phyloP scores from a whole-genome alignment of 2,329 filamentous ascomycete genomes.

The Fusarium virguliforme region DNA sequence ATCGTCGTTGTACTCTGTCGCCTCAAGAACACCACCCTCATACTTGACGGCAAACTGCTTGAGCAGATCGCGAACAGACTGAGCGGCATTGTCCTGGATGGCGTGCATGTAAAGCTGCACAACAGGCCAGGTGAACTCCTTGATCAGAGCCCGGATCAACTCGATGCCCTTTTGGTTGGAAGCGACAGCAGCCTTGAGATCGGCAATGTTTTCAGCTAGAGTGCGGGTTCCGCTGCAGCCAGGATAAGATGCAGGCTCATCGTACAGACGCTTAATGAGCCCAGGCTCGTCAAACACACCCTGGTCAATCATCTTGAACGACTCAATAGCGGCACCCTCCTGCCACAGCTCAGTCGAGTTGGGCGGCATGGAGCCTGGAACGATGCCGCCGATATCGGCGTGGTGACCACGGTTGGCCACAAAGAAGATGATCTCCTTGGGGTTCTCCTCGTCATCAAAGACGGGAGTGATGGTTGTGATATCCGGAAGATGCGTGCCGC shows the following conservation, averaged over 20 bases:
- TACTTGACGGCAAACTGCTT: slow-evolving; percentile 80
- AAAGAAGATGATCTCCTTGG: slow-evolving; percentile 54
- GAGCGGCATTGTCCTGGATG: slow-evolving; percentile 86
- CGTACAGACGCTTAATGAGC: slow-evolving; percentile 71
- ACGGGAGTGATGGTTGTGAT: slow-evolving; percentile 52
- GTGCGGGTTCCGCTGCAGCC: slow-evolving; percentile 74
- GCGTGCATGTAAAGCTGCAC: slow-evolving; percentile 89
- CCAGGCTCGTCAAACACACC: slow-evolving; percentile 62
- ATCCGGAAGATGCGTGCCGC: slow-evolving; percentile 50
- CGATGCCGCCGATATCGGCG: slow-evolving; percentile 69
- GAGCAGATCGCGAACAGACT: slow-evolving; percentile 80
- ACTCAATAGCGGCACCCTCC: slow-evolving; percentile 71
- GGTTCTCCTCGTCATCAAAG: slow-evolving; percentile 51
- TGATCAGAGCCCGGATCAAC: slow-evolving; percentile 80
- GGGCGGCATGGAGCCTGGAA: slow-evolving; percentile 83
- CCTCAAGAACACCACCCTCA: slow-evolving; percentile 78
- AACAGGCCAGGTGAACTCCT: slow-evolving; percentile 82
- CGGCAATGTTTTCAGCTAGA: slow-evolving; percentile 86
- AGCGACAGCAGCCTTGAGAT: slow-evolving; percentile 88
- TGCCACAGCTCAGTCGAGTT: slow-evolving; percentile 74
- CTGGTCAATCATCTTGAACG: slow-evolving; percentile 51
- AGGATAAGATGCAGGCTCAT: slow-evolving; percentile 43
- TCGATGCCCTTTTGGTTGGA: slow-evolving; percentile 89
- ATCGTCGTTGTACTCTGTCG: slow-evolving; percentile 89
- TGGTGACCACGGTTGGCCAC: slow-evolving; percentile 55